Percentiles rank a stretch among this genome's conserved stretches.
These are phyloP conservation scores for Pythium phragmitis DNA, from an alignment of 352 stramenopile species.

Conservation along the genomic window DNA sequence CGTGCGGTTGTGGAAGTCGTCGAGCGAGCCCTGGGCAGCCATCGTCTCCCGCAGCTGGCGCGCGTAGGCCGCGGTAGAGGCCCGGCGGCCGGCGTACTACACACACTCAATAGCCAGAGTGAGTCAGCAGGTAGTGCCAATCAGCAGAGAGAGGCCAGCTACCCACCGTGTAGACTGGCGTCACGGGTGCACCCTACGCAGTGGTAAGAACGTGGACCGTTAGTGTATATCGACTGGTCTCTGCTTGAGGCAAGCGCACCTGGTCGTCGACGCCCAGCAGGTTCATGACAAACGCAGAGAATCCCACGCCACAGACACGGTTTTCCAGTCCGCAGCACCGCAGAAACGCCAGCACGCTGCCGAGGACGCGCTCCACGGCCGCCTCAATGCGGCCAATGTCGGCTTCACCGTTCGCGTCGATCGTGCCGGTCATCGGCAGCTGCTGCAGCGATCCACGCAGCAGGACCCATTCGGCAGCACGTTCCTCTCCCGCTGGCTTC, in stretches of 20 bases:
- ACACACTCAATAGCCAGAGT: conserved; percentile 21
- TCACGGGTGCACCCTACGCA: conserved; percentile 55
- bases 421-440: conserved; percentile 48
- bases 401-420: conserved; percentile 59
- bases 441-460: conserved; percentile 70
- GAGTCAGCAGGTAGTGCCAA: background rate
- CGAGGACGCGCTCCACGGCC: conserved; percentile 54
- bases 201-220: background rate
- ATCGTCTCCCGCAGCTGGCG: conserved; percentile 51
- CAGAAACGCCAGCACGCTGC: conserved; percentile 50
- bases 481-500: background rate
- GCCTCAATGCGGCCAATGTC: conserved; percentile 41
- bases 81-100: conserved; percentile 61
- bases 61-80: conserved; percentile 46
- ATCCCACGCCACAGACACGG: conserved; percentile 78
- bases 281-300: conserved; percentile 95
- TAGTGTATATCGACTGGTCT: background rate
- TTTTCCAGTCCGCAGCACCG: conserved; percentile 38
- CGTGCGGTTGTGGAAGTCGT: conserved; percentile 70
- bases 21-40: conserved; percentile 33
- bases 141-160: background rate
- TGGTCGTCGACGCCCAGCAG: conserved; percentile 81
- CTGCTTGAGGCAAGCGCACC: conserved; percentile 15
- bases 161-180: conserved; percentile 74
- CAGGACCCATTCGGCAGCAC: conserved; percentile 50